Base-by-base conservation (phyloP, 2,329 filamentous ascomycete species). In the Arthrobotrys musiformis region DNA sequence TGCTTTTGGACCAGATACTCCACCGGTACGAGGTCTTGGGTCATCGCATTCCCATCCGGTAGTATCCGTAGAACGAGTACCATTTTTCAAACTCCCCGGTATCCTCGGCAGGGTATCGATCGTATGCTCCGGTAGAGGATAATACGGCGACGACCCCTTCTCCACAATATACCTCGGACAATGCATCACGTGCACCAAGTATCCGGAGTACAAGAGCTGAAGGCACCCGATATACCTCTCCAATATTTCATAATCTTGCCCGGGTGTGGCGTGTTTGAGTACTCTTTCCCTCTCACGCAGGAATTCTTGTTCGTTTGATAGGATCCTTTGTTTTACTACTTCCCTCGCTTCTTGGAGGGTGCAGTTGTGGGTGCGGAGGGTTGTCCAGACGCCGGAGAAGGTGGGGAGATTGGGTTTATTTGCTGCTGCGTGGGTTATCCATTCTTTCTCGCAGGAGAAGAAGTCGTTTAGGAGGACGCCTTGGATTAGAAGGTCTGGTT, bases 341-440 rank as follows among this genome's bases (percentile, higher is more conserved):
- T 56, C 42, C 19, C 40, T 56, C 17, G 62, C 62, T 44, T 67
- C 46, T 35, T 19, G 33, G 4, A 67, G 30, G 9, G 15, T 26
- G 11, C 52, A 33, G 17, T 56, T 33, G 0, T 67, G 44, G 3
- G 22, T n/a, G 15, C 46, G 46, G 28, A 67, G 37, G 9, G 37
- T 52, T 8, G 52, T 5, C n/a, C 48, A 37, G 8, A 66, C 28
- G 28, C 19, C n/a, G 1, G 33, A 37, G n/a, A 44, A 52, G 2
- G 17, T 15, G 11, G 44, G 61, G 13, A 33, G 6, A 22, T 19
- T 13, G 5, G 56, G 56, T 40, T 52, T 66, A 19, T 33, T n/a
- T 4, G 50, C n/a, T n/a, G n/a, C n/a, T n/a, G n/a, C n/a, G n/a
- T n/a, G n/a, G n/a, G n/a, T n/a, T n/a, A n/a, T n/a, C n/a, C n/a